Evolutionary conservation across 345 rosid species (phyloP), one percentile per base, ranked within the genome.

Genomic region (Toxicodendron radicans): DNA sequence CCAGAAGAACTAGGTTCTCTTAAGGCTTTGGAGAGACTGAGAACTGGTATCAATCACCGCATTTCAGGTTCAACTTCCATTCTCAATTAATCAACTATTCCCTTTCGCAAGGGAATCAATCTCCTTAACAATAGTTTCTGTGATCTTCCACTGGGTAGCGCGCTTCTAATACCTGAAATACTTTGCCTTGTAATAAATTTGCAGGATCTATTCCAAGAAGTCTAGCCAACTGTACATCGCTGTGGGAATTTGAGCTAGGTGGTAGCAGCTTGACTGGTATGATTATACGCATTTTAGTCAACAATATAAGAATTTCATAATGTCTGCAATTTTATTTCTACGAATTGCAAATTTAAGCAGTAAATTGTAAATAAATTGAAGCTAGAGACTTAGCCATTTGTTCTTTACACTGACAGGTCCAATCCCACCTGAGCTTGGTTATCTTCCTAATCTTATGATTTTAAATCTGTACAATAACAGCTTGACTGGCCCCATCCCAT

Each of bases 351-450:
- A 33, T 46, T 2, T 46, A 46, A 10, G 51, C 2, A 7, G 51
- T 46, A 12, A 1, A 46, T 46, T 46, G 13, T 49, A 30, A 48
- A 64, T 33, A 45, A 1, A 43, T 43, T 43, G 48, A 43, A 43
- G 48, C 48, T 43, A 43, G 48, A 43, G 48, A 9, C 5, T 12
- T 9, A 46, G 11, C 3, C 51, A 9, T 46, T 48, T 48, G 52
- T 12, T 38, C 13, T 48, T 48, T 48, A 33, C 27, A 24, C 16
- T 74, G 27, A 45, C 70, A 70, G 79, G 79, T 76, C 14, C 61
- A 76, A 7, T 76, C 64, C 74, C 74, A 62, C 23, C n/a, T 1
- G 53, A 43, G 53, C 23, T 64, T 21, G 68, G 53, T 1, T 12
- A 64, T 64, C 68, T 64, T 1, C 68, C 12, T 0, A 1, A 8